phyloP scores from a whole-genome alignment of 345 rosid species.

The Laguncularia racemosa region DNA sequence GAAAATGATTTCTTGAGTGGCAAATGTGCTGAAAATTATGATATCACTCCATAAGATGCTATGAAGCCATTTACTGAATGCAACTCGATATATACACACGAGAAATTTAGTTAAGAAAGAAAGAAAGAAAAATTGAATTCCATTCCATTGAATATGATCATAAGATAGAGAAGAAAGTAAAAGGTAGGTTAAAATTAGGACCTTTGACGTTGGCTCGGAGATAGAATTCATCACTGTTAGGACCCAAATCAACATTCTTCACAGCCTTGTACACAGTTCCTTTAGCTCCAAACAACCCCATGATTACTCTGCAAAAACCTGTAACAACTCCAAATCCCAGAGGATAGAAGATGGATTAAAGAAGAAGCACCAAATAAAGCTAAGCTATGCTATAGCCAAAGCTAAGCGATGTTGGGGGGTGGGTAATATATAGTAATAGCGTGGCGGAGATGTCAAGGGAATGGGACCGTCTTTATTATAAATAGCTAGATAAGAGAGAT shows the following conservation, averaged over 20 bases:
- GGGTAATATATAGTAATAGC: constrained; percentile 1
- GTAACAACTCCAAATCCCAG: background rate
- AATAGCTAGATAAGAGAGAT: too few species aligned
- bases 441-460: constrained; percentile 18
- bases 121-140: background rate
- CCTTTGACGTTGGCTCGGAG: constrained; percentile 62
- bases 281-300: constrained; percentile 35
- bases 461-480: too few species aligned
- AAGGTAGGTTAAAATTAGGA: background rate
- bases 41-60: too few species aligned
- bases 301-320: constrained; percentile 5
- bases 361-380: background rate
- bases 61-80: too few species aligned
- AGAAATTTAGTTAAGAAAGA: too few species aligned
- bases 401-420: too few species aligned
- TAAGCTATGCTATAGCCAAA: background rate
- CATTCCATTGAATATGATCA: background rate
- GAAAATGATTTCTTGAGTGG: too few species aligned
- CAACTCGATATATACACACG: too few species aligned
- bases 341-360: background rate
- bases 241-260: constrained; percentile 35
- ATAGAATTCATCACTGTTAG: constrained; percentile 31
- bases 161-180: background rate
- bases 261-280: constrained; percentile 42
- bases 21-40: too few species aligned